Evolutionary conservation across 257 asterid genomes (phyloP).

Genomic region (Fraxinus cuspidata): DNA sequence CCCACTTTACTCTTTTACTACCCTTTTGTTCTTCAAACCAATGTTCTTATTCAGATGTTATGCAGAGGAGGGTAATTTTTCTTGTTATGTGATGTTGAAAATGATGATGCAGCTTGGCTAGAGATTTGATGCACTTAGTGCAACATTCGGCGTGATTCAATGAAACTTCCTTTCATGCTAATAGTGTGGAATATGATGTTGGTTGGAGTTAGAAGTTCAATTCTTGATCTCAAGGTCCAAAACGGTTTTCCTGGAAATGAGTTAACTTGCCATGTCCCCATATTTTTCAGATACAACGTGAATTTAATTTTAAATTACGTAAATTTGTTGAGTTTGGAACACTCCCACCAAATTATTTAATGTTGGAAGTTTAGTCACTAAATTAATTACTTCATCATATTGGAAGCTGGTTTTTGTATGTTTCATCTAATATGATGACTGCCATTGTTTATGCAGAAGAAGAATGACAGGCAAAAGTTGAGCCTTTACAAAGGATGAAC

Average conservation of each 20-base stretch:
- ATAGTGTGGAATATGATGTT: background rate
- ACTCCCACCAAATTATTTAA: background rate
- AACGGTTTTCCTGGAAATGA: background rate
- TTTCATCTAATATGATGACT: constrained; percentile 14
- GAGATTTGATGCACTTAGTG: background rate
- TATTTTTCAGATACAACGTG: background rate
- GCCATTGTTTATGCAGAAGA: constrained; percentile 31
- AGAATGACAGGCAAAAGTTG: constrained; percentile 25
- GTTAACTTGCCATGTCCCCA: too few species aligned
- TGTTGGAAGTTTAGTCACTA: too few species aligned
- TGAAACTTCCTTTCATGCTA: background rate
- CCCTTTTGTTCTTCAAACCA: background rate
- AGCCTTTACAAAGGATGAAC: constrained; percentile 23
- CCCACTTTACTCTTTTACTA: background rate
- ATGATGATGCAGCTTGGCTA: background rate
- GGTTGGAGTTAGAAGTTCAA: constrained; percentile 7
- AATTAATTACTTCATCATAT: too few species aligned
- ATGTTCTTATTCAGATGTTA: background rate
- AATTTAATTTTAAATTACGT: background rate
- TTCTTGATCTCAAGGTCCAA: constrained; percentile 15
- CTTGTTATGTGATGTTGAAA: background rate
- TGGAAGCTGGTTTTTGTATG: background rate
- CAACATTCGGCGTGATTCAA: background rate
- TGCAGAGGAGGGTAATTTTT: background rate
- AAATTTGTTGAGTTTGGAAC: background rate